Base-by-base conservation (phyloP, 179 eudicot genomes). In the Beta macrorhiza region DNA sequence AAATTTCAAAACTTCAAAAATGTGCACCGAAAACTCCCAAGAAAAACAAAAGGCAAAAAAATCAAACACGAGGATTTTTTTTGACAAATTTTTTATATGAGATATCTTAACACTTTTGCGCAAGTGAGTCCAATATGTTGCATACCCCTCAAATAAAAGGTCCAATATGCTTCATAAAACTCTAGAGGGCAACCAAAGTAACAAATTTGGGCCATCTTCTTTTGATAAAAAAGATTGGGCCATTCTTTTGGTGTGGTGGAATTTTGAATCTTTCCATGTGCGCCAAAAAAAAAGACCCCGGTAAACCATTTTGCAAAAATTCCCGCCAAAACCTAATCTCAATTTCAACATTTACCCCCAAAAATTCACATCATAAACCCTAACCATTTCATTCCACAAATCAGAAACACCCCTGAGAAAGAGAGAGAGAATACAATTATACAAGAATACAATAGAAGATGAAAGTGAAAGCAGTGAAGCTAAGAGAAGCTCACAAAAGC, bases 401-500 rank as follows among this genome's bases (percentile, higher is more conserved):
- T 55, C 75, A 52, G 1, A 16, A 8, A 15, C 2, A 0, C 61
- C 62, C 63, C 44, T 19, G 22, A 5, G 25, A 25, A 25, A 25
- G 25, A 25, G 55, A 51, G 57, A 49, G 44, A 55, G 67, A 57
- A 45, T 13, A 9, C 19, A 45, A 37, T 37, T 37, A 37, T 37
- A 37, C 42, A 37, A 37, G 32, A 29, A 29, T 29, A 29, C 42
- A 37, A 37, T 37, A 2, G 42, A 37, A 75, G 53, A 93, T 95
- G 97, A 91, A 93, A 83, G 89, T 83, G 82, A 88, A 91, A 80
- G 70, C 93, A 13, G 78, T 96, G 78, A 94, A 94, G 90, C 90
- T 97, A 9, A 88, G 91, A 77, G 97, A 97, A 88, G 92, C 93
- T 7, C 98, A 97, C 91, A 94, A 90, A 80, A 79, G 37, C 84